Evolutionary conservation across 1,284 basidiomycete genomes (phyloP).

Genomic region (Ganoderma resinaceum): DNA sequence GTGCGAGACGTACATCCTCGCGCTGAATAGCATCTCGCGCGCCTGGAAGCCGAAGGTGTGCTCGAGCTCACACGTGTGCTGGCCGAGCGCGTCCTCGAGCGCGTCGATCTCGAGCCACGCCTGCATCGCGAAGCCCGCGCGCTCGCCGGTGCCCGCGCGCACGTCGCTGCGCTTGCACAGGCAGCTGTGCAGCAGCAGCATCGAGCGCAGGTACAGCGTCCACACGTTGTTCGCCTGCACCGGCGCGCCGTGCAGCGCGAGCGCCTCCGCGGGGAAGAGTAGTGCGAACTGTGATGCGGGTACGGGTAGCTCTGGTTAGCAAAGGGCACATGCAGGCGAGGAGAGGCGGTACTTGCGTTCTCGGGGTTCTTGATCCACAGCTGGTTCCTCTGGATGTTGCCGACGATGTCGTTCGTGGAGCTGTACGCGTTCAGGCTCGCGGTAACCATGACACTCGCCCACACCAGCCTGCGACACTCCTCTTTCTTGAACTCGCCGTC

Average conservation of each 20-base stretch:
- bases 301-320: neutral
- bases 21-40: slow-evolving; percentile 76
- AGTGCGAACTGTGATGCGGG: slow-evolving; percentile 58
- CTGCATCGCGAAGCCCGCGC: slow-evolving; percentile 65
- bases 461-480: slow-evolving; percentile 73
- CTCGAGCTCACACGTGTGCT: slow-evolving; percentile 71
- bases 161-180: slow-evolving; percentile 59
- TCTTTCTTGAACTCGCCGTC: slow-evolving; percentile 71
- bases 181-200: slow-evolving; percentile 74
- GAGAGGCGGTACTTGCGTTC: slow-evolving; percentile 54
- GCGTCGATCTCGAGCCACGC: slow-evolving; percentile 76
- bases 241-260: slow-evolving; percentile 40
- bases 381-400: slow-evolving; percentile 45
- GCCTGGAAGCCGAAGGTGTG: slow-evolving; percentile 69
- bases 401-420: slow-evolving; percentile 43
- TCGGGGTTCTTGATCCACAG: slow-evolving; percentile 68
- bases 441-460: slow-evolving; percentile 68
- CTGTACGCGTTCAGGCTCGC: slow-evolving; percentile 71
- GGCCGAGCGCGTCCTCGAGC: slow-evolving; percentile 66
- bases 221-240: slow-evolving; percentile 59
- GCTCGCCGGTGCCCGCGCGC: slow-evolving; percentile 50
- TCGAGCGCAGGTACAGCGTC: slow-evolving; percentile 71
- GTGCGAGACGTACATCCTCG: slow-evolving; percentile 72
- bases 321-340: neutral
- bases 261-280: slow-evolving; percentile 70